Evolutionary conservation across 106 monocot species (phyloP), one percentile per base, ranked within the genome.

Genomic region (Apostasia ramifera): DNA sequence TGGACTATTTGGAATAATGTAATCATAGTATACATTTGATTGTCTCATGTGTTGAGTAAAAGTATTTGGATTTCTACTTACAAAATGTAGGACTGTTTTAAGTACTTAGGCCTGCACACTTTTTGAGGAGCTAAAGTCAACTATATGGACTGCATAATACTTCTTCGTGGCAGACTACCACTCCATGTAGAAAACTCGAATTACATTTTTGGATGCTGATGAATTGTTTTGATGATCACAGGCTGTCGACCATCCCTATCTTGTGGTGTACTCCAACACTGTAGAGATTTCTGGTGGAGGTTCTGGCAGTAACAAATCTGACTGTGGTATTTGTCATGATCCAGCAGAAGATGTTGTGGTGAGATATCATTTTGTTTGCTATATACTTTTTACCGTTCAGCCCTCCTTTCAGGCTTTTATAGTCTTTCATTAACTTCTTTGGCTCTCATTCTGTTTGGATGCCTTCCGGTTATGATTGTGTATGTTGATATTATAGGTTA

Each of bases 221-320:
- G 6, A 11, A 41, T 67, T 49, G 8, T 66, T 74, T 38, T 56
- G 63, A 55, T 68, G 12, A 80, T 80, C 54, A 51, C 81, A 94
- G 94, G 90, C 94, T 49, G 87, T 91, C 61, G 87, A 94, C 73
- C 94, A 94, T 83, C 94, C 94, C 40, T 94, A 94, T 65, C 94
- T 94, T 63, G 90, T 94, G 56, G 66, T 90, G 57, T 88, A 83
- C 81, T 83, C 93, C 51, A 76, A 71, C 62, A 82, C 79, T 73
- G 66, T 69, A 8, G 82, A 80, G 43, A 53, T 50, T 60, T 3
- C 56, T 40, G 71, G 67, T 54, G 76, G 52, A 78, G 43, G 2
- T 42, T 76, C 61, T 15, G 72, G 76, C 64, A 52, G 40, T 63
- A 52, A n/a, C n/a, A 15, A 51, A 57, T 44, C 64, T 48, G 53